Conservation (phyloP, 1,139 yeast species). For the Suhomyces wounanorum region DNA sequence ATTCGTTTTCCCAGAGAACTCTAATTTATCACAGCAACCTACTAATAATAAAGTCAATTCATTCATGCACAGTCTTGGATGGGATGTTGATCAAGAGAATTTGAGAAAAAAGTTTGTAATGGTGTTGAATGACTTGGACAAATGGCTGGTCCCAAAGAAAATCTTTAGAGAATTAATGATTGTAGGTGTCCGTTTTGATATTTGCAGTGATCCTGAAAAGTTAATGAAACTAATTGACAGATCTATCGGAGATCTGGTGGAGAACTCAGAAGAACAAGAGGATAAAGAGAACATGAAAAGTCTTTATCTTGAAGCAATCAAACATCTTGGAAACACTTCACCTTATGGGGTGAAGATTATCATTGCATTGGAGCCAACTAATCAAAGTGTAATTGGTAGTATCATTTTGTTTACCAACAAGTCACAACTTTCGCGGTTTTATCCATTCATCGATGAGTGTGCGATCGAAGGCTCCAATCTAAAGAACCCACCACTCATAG, state of each 20-base stretch:
- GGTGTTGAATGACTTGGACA: constrained; percentile 37
- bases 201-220: constrained; percentile 47
- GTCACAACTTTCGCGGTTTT: constrained; percentile 49
- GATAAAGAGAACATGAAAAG: constrained; percentile 19
- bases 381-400: constrained; percentile 57
- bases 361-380: constrained; percentile 58
- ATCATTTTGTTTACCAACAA: constrained; percentile 54
- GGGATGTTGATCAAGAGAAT: constrained; percentile 29
- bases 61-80: constrained; percentile 43
- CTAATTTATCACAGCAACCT: constrained; percentile 17
- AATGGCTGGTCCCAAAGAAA: constrained; percentile 58
- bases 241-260: constrained; percentile 12
- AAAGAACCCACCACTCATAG: constrained; percentile 30
- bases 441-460: constrained; percentile 52
- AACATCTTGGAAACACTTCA: constrained; percentile 19
- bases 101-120: constrained; percentile 35
- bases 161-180: constrained; percentile 59
- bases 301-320: constrained; percentile 25
- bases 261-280: constrained; percentile 11
- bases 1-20: constrained; percentile 41
- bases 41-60: constrained; percentile 26
- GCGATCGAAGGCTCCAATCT: constrained; percentile 11
- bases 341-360: constrained; percentile 47
- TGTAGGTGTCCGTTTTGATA: constrained; percentile 60
- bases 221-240: constrained; percentile 38